phyloP scores from a whole-genome alignment of 495 filamentous ascomycete genomes.

The Parmelia sp. region DNA sequence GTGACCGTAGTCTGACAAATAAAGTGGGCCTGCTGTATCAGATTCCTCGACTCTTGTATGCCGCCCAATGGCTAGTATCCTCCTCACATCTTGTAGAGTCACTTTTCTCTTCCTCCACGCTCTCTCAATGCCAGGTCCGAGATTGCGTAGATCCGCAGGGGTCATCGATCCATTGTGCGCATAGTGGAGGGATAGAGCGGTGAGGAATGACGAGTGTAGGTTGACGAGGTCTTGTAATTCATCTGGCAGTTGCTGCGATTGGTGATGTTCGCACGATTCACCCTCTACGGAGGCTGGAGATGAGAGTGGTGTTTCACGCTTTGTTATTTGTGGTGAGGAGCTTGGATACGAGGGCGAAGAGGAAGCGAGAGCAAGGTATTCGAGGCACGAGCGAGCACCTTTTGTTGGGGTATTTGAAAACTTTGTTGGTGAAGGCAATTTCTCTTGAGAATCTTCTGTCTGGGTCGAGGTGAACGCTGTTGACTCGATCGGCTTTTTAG shows the following conservation, averaged over 20 bases:
- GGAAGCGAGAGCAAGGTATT: conserved; percentile 22
- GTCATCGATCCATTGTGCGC: conserved; percentile 58
- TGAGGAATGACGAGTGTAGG: conserved; percentile 30
- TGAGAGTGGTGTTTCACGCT: conserved; percentile 17
- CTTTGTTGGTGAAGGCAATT: background rate
- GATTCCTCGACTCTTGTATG: conserved; percentile 21
- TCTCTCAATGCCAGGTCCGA: conserved; percentile 49
- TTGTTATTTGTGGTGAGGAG: background rate
- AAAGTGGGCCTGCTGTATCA: conserved; percentile 29
- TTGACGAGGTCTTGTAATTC: conserved; percentile 27
- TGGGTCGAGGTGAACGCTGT: background rate
- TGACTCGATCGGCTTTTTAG: background rate
- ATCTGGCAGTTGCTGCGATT: conserved; percentile 13
- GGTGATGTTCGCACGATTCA: background rate
- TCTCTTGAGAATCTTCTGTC: conserved; percentile 17
- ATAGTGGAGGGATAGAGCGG: conserved; percentile 51
- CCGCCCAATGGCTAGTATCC: conserved; percentile 48
- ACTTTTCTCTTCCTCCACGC: conserved; percentile 58
- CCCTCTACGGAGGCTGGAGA: conserved; percentile 11
- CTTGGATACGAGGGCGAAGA: conserved; percentile 3
- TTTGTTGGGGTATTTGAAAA: conserved; percentile 24
- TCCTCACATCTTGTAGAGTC: conserved; percentile 51
- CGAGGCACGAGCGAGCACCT: conserved; percentile 23
- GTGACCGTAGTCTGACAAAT: conserved; percentile 54
- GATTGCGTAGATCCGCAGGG: conserved; percentile 50